Percentiles rank a stretch among this genome's conserved stretches.
These are phyloP conservation scores for Aspergillus carbonarius DNA, from an alignment of 2,329 filamentous ascomycete genomes.

Conservation along the genomic window DNA sequence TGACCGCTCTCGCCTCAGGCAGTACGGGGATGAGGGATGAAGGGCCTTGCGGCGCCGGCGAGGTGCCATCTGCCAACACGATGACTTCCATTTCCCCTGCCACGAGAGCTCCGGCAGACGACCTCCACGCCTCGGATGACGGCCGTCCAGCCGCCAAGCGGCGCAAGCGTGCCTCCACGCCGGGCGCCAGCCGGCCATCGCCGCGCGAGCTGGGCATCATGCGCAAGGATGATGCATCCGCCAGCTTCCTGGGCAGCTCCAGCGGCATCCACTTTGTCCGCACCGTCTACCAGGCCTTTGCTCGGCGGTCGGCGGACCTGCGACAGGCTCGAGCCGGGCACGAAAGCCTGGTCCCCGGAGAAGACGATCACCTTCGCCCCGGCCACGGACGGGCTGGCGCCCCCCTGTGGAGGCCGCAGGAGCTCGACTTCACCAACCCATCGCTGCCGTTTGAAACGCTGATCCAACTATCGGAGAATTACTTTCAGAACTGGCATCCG, in stretches of 20 bases:
- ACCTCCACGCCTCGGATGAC: too few relatives aligned
- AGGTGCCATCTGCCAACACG: too few relatives aligned
- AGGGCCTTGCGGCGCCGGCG: too few relatives aligned
- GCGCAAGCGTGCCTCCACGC: constrained; percentile 21
- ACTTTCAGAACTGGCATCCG: constrained; percentile 60
- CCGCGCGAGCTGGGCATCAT: constrained; percentile 51
- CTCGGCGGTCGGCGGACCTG: constrained; percentile 34
- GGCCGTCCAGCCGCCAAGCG: constrained; percentile 20
- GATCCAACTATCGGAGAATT: constrained; percentile 52
- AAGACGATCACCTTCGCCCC: constrained; percentile 51
- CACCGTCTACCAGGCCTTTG: constrained; percentile 53
- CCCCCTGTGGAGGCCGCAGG: constrained; percentile 33
- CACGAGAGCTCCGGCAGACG: too few relatives aligned
- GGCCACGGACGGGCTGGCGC: constrained; percentile 15
- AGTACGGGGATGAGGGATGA: too few relatives aligned
- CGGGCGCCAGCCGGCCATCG: constrained; percentile 13
- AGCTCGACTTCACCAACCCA: constrained; percentile 34
- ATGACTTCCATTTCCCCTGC: too few relatives aligned
- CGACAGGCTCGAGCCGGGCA: constrained; percentile 27
- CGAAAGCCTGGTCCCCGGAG: constrained; percentile 54
- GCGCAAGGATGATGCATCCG: constrained; percentile 51
- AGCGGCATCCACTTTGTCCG: constrained; percentile 62
- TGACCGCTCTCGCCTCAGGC: too few relatives aligned
- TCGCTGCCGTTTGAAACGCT: constrained; percentile 52
- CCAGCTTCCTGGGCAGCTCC: constrained; percentile 58